Base-by-base conservation (phyloP, 768 basidiomycete genomes). In the Strobilomyces confusus region DNA sequence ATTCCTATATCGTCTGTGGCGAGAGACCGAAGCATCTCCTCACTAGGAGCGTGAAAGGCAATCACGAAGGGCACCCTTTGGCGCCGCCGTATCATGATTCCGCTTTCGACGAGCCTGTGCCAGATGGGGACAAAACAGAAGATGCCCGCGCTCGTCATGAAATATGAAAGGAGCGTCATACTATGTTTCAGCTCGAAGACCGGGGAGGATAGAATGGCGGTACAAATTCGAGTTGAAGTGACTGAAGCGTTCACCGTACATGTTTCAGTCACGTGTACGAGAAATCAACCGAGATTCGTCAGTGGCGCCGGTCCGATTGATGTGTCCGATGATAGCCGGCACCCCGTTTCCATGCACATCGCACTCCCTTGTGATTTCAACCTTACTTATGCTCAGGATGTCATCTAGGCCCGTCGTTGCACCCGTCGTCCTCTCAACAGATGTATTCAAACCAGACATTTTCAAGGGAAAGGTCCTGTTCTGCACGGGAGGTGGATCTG, bases 391-490 rank as follows among this genome's bases (percentile, higher is more conserved):
- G 26, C 26, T 26, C 26, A 8, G 26, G 2, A 65, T 80, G 81
- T 59, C 80, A 9, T 65, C 76, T 14, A 52, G 60, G 54, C 63
- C 67, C 22, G 70, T 79, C 48, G 68, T 77, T 25, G 70, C 74
- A 23, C 79, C 85, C 1, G 64, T 78, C 19, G 72, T 73, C 26
- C 72, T 75, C 54, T 89, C 87, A 1, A 78, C 76, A 0, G 62
- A 79, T 38, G 73, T 89, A 50, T 98, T 95, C 79, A 85, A 82
- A 60, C 64, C 73, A 2, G 86, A 89, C 58, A 77, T 98, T 29
- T 95, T 95, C 82, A 82, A 84, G 57, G 92, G 89, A 55, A 97
- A 95, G 67, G 91, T 95, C 20, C 74, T 91, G 5, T 89, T 92
- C 72, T 92, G 88, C 72, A 95, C 93, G 0, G 94, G 93, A 34